Evolutionary conservation across 306 rosid genomes (phyloP), one percentile per base, ranked within the genome.

Genomic region (Abrus pulchellus): DNA sequence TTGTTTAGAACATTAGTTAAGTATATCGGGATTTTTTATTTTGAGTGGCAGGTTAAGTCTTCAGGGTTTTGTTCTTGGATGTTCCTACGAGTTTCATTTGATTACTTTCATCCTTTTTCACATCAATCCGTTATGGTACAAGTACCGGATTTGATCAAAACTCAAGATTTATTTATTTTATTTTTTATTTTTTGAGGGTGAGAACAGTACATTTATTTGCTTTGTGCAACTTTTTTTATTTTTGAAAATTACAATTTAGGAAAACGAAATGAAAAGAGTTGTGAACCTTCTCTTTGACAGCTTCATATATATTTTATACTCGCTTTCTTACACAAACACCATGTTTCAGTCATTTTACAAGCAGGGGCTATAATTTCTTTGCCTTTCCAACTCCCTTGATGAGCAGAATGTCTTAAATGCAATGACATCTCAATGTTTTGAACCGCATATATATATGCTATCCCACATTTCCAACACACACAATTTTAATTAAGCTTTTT

Each of bases 341-440:
- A 38, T n/a, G 52, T 20, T 66, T 43, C 47, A 66, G 68, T 56
- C 38, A 28, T 71, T 64, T 57, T n/a, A 13, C 40, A 77, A 49
- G 13, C 7, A 74, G 80, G 41, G 32, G 68, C 28, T 40, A 78
- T 73, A 73, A 74, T 49, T 83, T 83, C 4, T 75, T 74, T 74
- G 27, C 78, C 66, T 78, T 78, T 66, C 71, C 72, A 83, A 78
- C 48, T 68, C 55, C n/a, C 9, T 52, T 55, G 60, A 6, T 5
- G 32, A 60, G 44, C 72, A 62, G 64, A 57, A 74, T 76, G 83
- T 68, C 87, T 83, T 87, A 57, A 85, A 83, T 87, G 81, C 75
- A 13, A 67, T 65, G 68, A 29, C 71, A 78, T 70, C 80, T 75
- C 84, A 80, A 80, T 71, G 66, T 75, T 50, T 53, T 68, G 65